phyloP scores from a whole-genome alignment of 2,329 filamentous ascomycete genomes.

The Botrytis paeoniae region DNA sequence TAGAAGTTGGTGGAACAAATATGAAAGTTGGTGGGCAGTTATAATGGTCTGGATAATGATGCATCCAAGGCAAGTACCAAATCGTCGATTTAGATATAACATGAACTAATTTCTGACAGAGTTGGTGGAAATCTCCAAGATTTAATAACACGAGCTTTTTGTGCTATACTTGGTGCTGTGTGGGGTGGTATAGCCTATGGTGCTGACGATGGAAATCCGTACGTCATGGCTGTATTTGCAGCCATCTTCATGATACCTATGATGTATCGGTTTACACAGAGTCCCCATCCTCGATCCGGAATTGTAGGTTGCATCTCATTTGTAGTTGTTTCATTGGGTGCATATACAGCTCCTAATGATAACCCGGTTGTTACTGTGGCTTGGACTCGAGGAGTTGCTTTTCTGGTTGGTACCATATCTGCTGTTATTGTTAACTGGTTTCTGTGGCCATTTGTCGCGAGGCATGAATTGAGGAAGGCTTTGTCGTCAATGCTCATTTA shows the following conservation, averaged over 20 bases:
- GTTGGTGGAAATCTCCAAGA: conserved; percentile 59
- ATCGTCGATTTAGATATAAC: background rate
- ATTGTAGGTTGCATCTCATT: conserved; percentile 57
- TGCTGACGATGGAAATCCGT: conserved; percentile 51
- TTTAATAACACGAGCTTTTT: conserved; percentile 49
- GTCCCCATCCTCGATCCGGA: conserved; percentile 55
- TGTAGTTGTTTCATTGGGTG: conserved; percentile 50
- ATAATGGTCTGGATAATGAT: conserved; percentile 41
- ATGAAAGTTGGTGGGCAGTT: conserved; percentile 58
- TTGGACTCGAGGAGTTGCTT: conserved; percentile 48
- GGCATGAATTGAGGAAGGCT: conserved; percentile 55
- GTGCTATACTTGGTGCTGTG: conserved; percentile 50
- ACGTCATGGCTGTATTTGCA: conserved; percentile 54
- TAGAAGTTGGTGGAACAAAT: conserved; percentile 52
- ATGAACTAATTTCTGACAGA: conserved; percentile 30
- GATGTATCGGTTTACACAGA: conserved; percentile 55
- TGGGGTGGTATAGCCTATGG: conserved; percentile 54
- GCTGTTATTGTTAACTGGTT: conserved; percentile 57
- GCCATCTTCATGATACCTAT: conserved; percentile 58
- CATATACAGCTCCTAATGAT: conserved; percentile 32
- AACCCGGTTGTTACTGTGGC: conserved; percentile 43
- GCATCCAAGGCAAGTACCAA: conserved; percentile 44
- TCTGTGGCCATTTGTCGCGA: conserved; percentile 59
- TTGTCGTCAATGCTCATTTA: conserved; percentile 57
- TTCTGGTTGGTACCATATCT: conserved; percentile 52